These are phyloP conservation scores for Camelina laxa DNA, from an alignment of 345 rosid species.

Conservation along the genomic window DNA sequence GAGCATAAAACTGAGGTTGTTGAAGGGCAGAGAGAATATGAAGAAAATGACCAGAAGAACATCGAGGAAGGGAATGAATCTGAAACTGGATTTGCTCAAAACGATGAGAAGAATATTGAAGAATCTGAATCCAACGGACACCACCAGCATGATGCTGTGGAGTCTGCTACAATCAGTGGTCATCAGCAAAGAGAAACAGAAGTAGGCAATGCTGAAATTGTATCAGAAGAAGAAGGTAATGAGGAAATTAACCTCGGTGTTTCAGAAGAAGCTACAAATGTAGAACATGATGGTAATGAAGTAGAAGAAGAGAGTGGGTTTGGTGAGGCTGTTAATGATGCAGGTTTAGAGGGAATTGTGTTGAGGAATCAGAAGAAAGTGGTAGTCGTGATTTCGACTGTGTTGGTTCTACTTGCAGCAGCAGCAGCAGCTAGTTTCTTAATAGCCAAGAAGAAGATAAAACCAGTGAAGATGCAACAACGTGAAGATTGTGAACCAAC, in stretches of 20 bases:
- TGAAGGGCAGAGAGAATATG: conserved; percentile 36
- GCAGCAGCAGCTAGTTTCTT: conserved; percentile 47
- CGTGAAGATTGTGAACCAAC: conserved; percentile 34
- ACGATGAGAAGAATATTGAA: conserved; percentile 36
- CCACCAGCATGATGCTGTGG: conserved; percentile 9
- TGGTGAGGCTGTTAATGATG: conserved; percentile 22
- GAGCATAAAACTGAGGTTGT: conserved; percentile 20
- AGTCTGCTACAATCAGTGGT: conserved; percentile 26
- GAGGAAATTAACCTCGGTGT: conserved; percentile 12
- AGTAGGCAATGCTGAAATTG: conserved; percentile 18
- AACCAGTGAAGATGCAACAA: conserved; percentile 14
- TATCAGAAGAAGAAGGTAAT: conserved; percentile 16
- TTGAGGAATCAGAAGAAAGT: conserved; percentile 24
- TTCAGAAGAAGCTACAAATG: conserved; percentile 30
- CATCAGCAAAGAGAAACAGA: conserved; percentile 18
- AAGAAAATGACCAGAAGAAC: conserved; percentile 38
- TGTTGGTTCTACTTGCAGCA: conserved; percentile 46
- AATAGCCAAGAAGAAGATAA: conserved; percentile 47
- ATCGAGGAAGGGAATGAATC: conserved; percentile 19
- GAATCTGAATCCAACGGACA: conserved; percentile 10
- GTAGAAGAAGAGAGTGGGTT: conserved; percentile 40
- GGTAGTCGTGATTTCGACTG: conserved; percentile 44
- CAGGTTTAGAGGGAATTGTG: not conserved
- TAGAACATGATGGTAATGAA: conserved; percentile 18
- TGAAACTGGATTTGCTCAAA: conserved; percentile 5